These are phyloP conservation scores for Phytophthora litchii DNA, from an alignment of 352 stramenopile genomes.

Conservation along the genomic window DNA sequence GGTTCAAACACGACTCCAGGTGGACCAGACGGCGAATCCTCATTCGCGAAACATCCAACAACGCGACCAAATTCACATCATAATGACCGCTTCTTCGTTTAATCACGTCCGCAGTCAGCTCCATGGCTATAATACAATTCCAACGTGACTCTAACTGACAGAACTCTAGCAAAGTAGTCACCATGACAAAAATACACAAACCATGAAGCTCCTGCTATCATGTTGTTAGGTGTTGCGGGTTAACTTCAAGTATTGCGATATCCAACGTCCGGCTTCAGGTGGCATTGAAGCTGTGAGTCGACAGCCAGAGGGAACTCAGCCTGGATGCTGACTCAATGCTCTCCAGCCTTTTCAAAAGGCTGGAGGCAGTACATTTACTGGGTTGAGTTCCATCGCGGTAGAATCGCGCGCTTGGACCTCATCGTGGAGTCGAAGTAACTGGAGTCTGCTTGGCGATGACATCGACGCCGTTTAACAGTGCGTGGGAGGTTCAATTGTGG, in stretches of 20 bases:
- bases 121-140: conserved; percentile 34
- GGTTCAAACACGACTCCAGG: conserved; percentile 55
- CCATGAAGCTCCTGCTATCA: no score
- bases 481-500: conserved; percentile 15
- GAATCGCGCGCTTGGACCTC: not conserved
- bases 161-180: no score
- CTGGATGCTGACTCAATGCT: no score
- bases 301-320: not conserved
- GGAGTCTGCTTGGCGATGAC: no score
- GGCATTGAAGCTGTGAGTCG: conserved; percentile 13
- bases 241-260: conserved; percentile 13
- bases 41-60: conserved; percentile 64
- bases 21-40: conserved; percentile 40
- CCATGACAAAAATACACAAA: no score
- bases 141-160: no score
- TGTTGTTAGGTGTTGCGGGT: conserved; percentile 1
- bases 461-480: conserved; percentile 15
- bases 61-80: conserved; percentile 66
- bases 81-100: conserved; percentile 82
- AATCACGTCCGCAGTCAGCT: conserved; percentile 67
- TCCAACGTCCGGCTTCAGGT: not conserved
- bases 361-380: not conserved
- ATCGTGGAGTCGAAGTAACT: conserved; percentile 5
- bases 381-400: not conserved
- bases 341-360: no score